These are phyloP conservation scores for Xerocomellus amylosporus DNA, from an alignment of 768 basidiomycete species.

Conservation along the genomic window DNA sequence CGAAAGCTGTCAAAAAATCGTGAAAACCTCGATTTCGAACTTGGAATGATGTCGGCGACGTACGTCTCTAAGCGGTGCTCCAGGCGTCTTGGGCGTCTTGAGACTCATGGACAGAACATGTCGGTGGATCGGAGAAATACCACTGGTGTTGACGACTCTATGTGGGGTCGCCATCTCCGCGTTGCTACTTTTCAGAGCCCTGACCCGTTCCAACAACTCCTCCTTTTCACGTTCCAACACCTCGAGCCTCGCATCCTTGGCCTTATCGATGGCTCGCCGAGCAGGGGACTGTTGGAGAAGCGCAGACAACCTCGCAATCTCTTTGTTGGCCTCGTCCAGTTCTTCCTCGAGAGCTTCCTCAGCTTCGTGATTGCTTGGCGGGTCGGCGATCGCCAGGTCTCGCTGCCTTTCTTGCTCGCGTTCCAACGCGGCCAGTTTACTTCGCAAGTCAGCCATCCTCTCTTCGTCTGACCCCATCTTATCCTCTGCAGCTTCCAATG, in stretches of 20 bases:
- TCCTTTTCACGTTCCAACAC: slow-evolving; percentile 75
- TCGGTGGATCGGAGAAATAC: slow-evolving; percentile 76
- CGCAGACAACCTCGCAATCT: slow-evolving; percentile 68
- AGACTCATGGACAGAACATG: slow-evolving; percentile 68
- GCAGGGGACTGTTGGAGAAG: slow-evolving; percentile 70
- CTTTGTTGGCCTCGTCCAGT: slow-evolving; percentile 71
- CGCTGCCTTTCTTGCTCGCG: slow-evolving; percentile 48
- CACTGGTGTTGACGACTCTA: slow-evolving; percentile 51
- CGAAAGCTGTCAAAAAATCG: slow-evolving; percentile 48
- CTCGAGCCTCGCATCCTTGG: slow-evolving; percentile 73
- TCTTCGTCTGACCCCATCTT: slow-evolving; percentile 66
- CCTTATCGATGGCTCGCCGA: slow-evolving; percentile 72
- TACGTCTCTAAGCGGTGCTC: slow-evolving; percentile 75
- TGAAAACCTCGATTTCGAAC: slow-evolving; percentile 6
- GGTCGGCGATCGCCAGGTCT: slow-evolving; percentile 21
- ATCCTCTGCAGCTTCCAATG: slow-evolving; percentile 68
- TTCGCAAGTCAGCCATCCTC: slow-evolving; percentile 47
- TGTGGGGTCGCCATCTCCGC: slow-evolving; percentile 56
- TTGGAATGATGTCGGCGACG: slow-evolving; percentile 22
- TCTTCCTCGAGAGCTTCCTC: slow-evolving; percentile 67
- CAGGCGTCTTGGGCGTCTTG: slow-evolving; percentile 72
- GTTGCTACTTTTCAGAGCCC: slow-evolving; percentile 50
- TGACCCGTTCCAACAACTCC: slow-evolving; percentile 70
- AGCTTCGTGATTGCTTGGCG: slow-evolving; percentile 48
- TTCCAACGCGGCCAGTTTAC: slow-evolving; percentile 52